Evolutionary conservation across 139 green algal species (phyloP), one percentile per base, ranked within the genome.

Genomic region (Nannochloris sp.): DNA sequence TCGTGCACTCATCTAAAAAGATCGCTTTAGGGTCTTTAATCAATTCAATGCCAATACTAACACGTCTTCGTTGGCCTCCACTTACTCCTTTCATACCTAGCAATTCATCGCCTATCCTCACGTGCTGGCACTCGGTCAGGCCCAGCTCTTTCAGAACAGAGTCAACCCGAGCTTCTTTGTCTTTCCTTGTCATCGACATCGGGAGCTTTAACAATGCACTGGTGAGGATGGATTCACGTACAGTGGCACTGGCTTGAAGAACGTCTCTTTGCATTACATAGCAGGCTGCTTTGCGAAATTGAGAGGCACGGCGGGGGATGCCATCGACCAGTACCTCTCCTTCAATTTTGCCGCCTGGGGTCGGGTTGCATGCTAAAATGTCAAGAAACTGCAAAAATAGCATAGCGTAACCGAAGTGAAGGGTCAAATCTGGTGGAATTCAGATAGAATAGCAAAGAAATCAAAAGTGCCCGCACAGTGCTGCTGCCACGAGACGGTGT

Each of bases 1-100:
- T 83, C n/a, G 81, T 86, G 1, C 81, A 80, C 55, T 92, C 85
- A 55, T 91, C 84, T 67, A 91, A 44, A 54, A 93, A 89, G 7
- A 93, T 66, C 6, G 87, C 54, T 0, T 24, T 4, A 27, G 86
- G 75, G 65, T 80, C 69, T 65, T 80, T 90, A 13, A 92, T 77
- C 31, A 92, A 71, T 61, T 90, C 85, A 0, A 92, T 71, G 37
- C 85, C 85, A 9, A 90, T 70, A 38, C 35, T 62, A 7, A 87
- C 76, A 3, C 85, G 58, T 5, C 85, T 61, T 51, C 82, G 81
- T 74, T 92, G 75, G 0, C 86, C 86, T 0, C 86, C 86, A 32
- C 62, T 81, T 70, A 92, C 83, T 34, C 85, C 86, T 61, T 83
- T 88, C n/a, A 92, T 61, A 34, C 76, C 76, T 4, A 82, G 44